These are phyloP conservation scores for Russula lepida DNA, from an alignment of 768 basidiomycete species.

Conservation along the genomic window DNA sequence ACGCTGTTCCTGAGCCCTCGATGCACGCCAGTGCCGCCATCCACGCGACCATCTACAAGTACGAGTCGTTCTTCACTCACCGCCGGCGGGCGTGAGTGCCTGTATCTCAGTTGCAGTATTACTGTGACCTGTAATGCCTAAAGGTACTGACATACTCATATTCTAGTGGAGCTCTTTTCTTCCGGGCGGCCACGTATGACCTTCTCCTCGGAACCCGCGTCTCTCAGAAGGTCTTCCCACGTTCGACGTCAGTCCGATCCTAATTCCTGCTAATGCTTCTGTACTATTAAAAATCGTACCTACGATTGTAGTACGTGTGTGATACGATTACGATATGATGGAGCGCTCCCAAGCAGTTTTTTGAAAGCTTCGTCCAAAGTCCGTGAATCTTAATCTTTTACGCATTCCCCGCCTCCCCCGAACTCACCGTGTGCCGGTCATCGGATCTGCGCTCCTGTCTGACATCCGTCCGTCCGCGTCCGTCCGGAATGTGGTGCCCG, in stretches of 20 bases:
- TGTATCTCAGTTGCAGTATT: neutral
- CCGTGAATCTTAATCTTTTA: neutral
- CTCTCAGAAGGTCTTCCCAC: neutral
- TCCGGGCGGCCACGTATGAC: neutral
- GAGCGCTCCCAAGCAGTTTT: neutral
- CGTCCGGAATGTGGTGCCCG: neutral
- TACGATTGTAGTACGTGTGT: neutral
- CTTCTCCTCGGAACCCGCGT: constrained; percentile 11
- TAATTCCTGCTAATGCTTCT: neutral
- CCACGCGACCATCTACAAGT: no score
- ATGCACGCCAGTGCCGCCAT: no score
- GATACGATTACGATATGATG: no score
- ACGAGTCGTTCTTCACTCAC: no score
- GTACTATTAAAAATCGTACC: neutral
- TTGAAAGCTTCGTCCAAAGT: neutral
- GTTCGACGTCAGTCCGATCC: neutral
- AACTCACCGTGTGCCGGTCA: neutral
- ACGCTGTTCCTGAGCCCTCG: neutral
- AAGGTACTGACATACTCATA: neutral
- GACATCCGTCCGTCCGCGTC: neutral
- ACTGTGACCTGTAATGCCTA: neutral
- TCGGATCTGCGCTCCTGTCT: neutral
- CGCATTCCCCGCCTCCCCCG: neutral
- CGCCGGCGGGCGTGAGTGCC: no score
- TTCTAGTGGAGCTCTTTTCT: neutral